A percentile compares a stretch with the other conserved stretches of the same genome.
phyloP scores from a whole-genome alignment of 495 filamentous ascomycete genomes.

The Pyronema domesticum region DNA sequence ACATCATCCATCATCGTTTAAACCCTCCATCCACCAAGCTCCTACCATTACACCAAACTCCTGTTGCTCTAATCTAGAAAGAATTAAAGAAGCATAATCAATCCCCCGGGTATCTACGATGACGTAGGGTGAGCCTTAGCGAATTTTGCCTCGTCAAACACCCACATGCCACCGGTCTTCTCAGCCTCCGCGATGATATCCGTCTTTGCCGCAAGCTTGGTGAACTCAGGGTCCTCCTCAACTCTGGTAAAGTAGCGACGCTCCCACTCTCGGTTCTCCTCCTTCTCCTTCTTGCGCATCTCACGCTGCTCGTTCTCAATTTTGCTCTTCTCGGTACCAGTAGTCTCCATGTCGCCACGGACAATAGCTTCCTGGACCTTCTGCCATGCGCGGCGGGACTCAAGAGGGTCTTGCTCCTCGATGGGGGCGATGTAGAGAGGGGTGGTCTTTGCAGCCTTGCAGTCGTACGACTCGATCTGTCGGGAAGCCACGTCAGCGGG shows the following conservation, averaged over 20 bases:
- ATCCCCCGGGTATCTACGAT: too few species aligned
- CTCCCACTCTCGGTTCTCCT: constrained; percentile 63
- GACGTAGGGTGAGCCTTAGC: constrained; percentile 16
- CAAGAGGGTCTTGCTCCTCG: constrained; percentile 69
- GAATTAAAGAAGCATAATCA: too few species aligned
- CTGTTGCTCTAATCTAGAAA: too few species aligned
- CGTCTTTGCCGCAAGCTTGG: constrained; percentile 37
- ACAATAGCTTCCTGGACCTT: constrained; percentile 66
- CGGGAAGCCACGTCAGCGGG: not conserved
- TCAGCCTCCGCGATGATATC: constrained; percentile 52
- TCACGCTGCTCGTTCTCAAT: constrained; percentile 86
- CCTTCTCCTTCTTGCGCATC: constrained; percentile 61
- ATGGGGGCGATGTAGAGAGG: constrained; percentile 54
- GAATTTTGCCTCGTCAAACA: constrained; percentile 54
- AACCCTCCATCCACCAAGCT: too few species aligned
- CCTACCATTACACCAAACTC: too few species aligned
- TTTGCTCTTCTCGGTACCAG: constrained; percentile 59
- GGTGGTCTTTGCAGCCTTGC: constrained; percentile 41
- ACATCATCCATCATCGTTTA: too few species aligned
- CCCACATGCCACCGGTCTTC: constrained; percentile 78
- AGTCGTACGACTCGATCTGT: constrained; percentile 49
- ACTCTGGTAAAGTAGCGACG: constrained; percentile 56
- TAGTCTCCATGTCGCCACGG: constrained; percentile 66
- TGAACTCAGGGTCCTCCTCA: constrained; percentile 39
- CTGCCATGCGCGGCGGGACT: constrained; percentile 75